Evolutionary conservation across 2,329 filamentous ascomycete genomes (phyloP), one percentile per base, ranked within the genome.

Genomic region (Zasmidium angulare): DNA sequence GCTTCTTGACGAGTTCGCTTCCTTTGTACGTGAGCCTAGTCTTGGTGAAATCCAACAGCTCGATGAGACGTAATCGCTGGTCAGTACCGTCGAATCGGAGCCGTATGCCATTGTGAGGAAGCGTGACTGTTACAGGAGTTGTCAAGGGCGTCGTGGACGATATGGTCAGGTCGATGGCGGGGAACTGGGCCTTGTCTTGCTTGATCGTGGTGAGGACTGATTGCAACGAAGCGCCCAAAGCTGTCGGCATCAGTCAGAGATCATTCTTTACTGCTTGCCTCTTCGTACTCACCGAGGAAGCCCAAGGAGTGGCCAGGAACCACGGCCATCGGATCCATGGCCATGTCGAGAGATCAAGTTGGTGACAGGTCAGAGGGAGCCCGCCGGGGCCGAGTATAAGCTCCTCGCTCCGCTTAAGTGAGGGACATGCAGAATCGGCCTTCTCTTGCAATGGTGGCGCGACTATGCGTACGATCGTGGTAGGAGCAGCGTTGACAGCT

Each of bases 1-100:
- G 71, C 1, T 84, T 84, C 70, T 91, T 93, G 55, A 92, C 82
- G 17, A 97, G 84, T 64, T 96, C 90, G 55, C 87, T 86, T 63
- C 85, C 85, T 68, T 91, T 95, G 77, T 97, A 96, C 19, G 88
- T 86, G 62, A 98, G 85, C 62, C 87, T 85, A 63, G 87, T 91
- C 74, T 91, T 95, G 50, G 89, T 87, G 72, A 99, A 97, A 77
- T 98, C 92, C 55, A 91, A 77, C 7, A 98, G 86, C 75, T 99
- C 95, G 67, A 99, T 91, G 62, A 99, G 79, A 2, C 95, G 89
- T 46, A 99, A 79, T 36, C 93, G 86, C 76, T 99, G 95, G 69
- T 98, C 93, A 2, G 90, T 87, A 0, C 93, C 95, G 72, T 99
- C 95, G 72, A 99, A 99, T 46, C 91, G 91, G 55, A 99, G 79